Conservation (phyloP, 1,139 yeast genomes). For the Suhomyces ambrosiae region DNA sequence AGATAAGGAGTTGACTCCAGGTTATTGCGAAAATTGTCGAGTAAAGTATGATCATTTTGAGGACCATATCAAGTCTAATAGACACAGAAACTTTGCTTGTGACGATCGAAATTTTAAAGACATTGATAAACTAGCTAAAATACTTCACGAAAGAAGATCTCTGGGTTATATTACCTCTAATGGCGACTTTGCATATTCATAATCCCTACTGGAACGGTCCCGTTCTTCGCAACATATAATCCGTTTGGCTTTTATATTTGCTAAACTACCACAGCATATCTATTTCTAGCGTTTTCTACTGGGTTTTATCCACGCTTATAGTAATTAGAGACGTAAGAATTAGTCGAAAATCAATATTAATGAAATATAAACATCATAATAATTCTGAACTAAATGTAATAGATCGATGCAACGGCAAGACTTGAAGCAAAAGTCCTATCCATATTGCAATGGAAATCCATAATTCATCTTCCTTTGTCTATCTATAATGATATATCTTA, state of each 20-base stretch:
- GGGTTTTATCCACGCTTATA: neutral
- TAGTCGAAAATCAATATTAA: too few relatives aligned
- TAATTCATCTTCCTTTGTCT: too few relatives aligned
- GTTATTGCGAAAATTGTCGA: slow-evolving; percentile 94
- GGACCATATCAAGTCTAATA: slow-evolving; percentile 68
- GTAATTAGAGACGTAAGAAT: too few relatives aligned
- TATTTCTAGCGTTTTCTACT: slow-evolving; percentile 3
- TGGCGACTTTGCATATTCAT: slow-evolving; percentile 40
- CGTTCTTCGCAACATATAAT: neutral
- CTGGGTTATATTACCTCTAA: slow-evolving; percentile 48
- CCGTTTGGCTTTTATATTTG: neutral
- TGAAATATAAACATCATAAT: too few relatives aligned
- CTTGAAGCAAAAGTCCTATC: too few relatives aligned
- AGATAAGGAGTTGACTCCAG: slow-evolving; percentile 49
- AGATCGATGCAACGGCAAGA: too few relatives aligned
- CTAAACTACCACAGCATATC: slow-evolving; percentile 4
- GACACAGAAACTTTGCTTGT: slow-evolving; percentile 81
- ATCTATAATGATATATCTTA: too few relatives aligned
- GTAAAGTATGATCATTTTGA: slow-evolving; percentile 81
- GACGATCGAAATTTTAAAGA: slow-evolving; percentile 72
- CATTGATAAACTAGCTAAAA: slow-evolving; percentile 68
- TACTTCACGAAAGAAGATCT: slow-evolving; percentile 46
- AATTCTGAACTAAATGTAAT: too few relatives aligned
- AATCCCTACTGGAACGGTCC: neutral
- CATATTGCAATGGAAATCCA: too few relatives aligned